Conservation (phyloP, 495 filamentous ascomycete genomes). For the Neurospora discreta region DNA sequence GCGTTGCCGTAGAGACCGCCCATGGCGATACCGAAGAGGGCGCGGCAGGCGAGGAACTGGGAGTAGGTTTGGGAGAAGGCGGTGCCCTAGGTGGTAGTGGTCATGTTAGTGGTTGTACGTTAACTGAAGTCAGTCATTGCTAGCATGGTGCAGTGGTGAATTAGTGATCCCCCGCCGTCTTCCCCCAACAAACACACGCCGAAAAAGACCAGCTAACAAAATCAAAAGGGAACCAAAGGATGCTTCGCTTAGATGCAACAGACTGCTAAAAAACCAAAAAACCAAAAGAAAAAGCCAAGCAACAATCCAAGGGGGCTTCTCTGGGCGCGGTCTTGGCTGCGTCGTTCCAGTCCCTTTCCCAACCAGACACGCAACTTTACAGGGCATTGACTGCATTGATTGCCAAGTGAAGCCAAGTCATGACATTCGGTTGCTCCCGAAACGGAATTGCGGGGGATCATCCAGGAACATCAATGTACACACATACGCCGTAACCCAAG, state of each 20-base stretch:
- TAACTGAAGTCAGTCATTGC: too few relatives aligned
- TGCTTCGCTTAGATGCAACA: not conserved
- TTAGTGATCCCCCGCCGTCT: too few relatives aligned
- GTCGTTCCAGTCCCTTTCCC: not conserved
- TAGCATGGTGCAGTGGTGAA: too few relatives aligned
- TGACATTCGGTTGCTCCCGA: not conserved
- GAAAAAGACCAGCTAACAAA: not conserved
- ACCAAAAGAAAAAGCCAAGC: not conserved
- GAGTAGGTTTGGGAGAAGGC: conserved; percentile 69
- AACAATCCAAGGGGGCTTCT: not conserved
- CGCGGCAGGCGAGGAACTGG: conserved; percentile 68
- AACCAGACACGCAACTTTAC: too few relatives aligned
- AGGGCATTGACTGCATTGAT: too few relatives aligned
- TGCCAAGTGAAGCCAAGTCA: not conserved
- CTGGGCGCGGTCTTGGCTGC: not conserved
- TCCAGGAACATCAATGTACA: not conserved
- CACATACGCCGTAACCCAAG: too few relatives aligned
- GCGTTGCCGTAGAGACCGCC: conserved; percentile 82
- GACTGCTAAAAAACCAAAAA: too few relatives aligned
- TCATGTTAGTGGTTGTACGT: conserved; percentile 5
- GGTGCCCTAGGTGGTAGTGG: conserved; percentile 38
- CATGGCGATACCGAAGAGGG: conserved; percentile 86
- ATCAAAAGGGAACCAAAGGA: not conserved
- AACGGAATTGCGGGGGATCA: not conserved
- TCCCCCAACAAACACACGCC: not conserved